Base-by-base conservation (phyloP, 345 rosid species). In the Lumnitzera racemosa region DNA sequence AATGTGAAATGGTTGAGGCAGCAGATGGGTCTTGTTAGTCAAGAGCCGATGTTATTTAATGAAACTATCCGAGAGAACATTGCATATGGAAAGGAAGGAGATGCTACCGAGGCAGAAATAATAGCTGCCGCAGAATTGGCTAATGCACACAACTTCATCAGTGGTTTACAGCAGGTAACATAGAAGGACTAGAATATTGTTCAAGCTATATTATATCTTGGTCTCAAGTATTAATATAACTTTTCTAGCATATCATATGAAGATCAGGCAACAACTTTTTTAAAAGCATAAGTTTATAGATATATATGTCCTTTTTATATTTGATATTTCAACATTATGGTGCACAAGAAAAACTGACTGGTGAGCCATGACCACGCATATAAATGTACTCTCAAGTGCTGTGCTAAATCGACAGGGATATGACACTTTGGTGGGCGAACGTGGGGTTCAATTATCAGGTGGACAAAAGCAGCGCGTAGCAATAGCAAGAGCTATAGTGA, bases 21-120 rank as follows among this genome's bases (percentile, higher is more conserved):
- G 66, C 94, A 86, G 63, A 88, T 85, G 71, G 96, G 94, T 0
- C 76, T 86, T 2, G 94, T 88, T 14, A 77, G 98, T 78, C 96
- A 91, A 76, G 94, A 91, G 58, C 94, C 97, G 0, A 78, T 74
- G 11, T 58, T 88, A 67, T 88, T 91, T 57, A 84, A 84, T 29
- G 95, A 83, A 15, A 82, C 96, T 15, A 82, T 86, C 59, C 80
- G 90, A 1, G 87, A 83, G 51, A 91, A 88, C 64, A 84, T 88
- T 59, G 91, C 91, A 17, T 88, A 91, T 2, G 98, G 91, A 3
- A 91, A 86, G 60, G 83, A 73, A 47, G 96, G 91, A 16, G 69
- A 80, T 59, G 91, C 84, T 31, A 61, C 80, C 1, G 98, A 91
- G 72, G 67, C 84, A 24, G 91, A 86, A 66, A 88, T 91, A 3